Evolutionary conservation across 2,329 filamentous ascomycete species (phyloP).

Genomic region (Hypoxylon sp.): DNA sequence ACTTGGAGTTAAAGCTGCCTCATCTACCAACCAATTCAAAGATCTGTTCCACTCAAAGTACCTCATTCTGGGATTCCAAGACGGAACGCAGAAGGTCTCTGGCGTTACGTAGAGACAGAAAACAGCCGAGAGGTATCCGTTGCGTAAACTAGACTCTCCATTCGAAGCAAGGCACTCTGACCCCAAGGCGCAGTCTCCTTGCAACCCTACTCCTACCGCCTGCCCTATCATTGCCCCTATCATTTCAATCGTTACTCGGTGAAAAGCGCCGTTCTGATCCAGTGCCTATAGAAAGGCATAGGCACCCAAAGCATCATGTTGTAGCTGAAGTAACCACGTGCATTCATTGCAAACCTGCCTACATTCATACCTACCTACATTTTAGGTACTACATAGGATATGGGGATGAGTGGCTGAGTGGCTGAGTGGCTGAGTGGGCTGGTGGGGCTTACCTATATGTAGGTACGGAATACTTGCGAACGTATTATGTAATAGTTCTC

Average conservation of each 20-base stretch:
- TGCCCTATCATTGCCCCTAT: neutral
- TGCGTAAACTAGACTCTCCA: constrained; percentile 1
- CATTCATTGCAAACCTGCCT: no score
- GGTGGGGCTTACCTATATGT: constrained; percentile 2
- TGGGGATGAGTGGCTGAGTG: no score
- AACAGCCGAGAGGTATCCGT: neutral
- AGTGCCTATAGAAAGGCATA: neutral
- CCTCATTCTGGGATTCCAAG: neutral
- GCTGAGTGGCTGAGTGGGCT: no score
- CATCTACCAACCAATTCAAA: constrained; percentile 2
- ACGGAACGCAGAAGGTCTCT: neutral
- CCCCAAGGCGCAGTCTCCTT: neutral
- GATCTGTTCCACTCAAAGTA: constrained; percentile 1
- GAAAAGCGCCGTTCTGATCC: neutral
- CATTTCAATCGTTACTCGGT: neutral
- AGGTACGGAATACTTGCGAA: no score
- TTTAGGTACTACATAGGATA: no score
- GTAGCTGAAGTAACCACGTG: no score
- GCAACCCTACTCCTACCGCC: neutral
- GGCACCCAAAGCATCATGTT: neutral
- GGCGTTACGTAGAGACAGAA: neutral
- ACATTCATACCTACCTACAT: no score
- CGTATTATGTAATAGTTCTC: constrained; percentile 9
- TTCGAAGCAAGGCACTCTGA: constrained; percentile 5
- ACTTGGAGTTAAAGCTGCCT: neutral